These are phyloP conservation scores for Austroboletus olivaceoglutinosus DNA, from an alignment of 1,284 basidiomycete genomes.

Conservation along the genomic window DNA sequence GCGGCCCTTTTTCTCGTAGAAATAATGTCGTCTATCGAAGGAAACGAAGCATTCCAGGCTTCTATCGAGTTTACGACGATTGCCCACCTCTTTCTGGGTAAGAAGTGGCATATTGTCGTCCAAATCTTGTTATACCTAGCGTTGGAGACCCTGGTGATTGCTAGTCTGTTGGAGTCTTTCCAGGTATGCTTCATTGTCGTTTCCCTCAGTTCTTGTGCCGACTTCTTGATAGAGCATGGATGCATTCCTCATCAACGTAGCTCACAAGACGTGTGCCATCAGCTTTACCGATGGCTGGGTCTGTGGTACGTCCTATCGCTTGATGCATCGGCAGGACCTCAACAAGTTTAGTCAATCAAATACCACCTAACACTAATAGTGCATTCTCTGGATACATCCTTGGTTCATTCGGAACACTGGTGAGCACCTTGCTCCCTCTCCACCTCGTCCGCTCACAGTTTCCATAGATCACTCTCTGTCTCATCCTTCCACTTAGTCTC, in stretches of 20 bases:
- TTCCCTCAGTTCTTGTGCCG: not conserved
- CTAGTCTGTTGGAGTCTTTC: conserved; percentile 26
- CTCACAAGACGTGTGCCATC: conserved; percentile 28
- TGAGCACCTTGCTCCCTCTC: not conserved
- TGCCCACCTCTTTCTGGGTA: conserved; percentile 27
- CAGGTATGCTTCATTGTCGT: conserved; percentile 11
- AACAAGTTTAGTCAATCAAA: conserved; percentile 11
- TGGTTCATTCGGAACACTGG: conserved; percentile 26
- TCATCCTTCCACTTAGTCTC: conserved; percentile 24
- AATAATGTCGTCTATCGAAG: conserved; percentile 27
- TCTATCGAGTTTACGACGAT: conserved; percentile 27
- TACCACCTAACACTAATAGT: conserved; percentile 8
- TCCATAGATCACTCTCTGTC: conserved; percentile 18
- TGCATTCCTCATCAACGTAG: conserved; percentile 23
- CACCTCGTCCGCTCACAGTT: not conserved
- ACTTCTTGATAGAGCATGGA: conserved; percentile 21
- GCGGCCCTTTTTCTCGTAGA: conserved; percentile 25
- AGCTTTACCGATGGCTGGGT: conserved; percentile 26
- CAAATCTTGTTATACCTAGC: conserved; percentile 24
- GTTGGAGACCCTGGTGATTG: conserved; percentile 23
- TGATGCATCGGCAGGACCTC: not conserved
- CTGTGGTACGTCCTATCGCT: conserved; percentile 15
- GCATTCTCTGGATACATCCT: conserved; percentile 24
- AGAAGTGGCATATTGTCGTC: conserved; percentile 23
- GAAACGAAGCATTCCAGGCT: conserved; percentile 23